phyloP scores from a whole-genome alignment of 2,329 filamentous ascomycete genomes.

The Cercospora sp. region DNA sequence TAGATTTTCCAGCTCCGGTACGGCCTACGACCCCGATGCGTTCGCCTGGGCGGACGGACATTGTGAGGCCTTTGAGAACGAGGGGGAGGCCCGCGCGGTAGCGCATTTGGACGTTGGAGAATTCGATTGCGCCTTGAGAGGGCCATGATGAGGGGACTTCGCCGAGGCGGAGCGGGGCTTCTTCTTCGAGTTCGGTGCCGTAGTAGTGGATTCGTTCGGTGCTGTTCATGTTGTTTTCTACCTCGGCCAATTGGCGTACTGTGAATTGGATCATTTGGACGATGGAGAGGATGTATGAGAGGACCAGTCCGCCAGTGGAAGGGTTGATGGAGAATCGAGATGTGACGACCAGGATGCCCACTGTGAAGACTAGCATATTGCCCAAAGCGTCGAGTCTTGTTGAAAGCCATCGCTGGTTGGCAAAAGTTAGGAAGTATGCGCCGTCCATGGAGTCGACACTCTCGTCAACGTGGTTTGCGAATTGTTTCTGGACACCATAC shows the following conservation, averaged over 20 bases:
- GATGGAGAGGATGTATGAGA: slow-evolving; percentile 90
- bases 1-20: slow-evolving; percentile 79
- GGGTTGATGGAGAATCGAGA: slow-evolving; percentile 83
- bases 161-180: slow-evolving; percentile 75
- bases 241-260: slow-evolving; percentile 87
- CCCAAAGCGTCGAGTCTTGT: slow-evolving; percentile 82
- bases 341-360: slow-evolving; percentile 87
- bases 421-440: slow-evolving; percentile 92
- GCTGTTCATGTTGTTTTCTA: slow-evolving; percentile 97
- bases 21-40: slow-evolving; percentile 79
- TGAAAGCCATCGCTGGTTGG: slow-evolving; percentile 92
- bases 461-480: slow-evolving; percentile 66
- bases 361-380: slow-evolving; percentile 80
- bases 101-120: slow-evolving; percentile 54
- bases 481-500: slow-evolving; percentile 77
- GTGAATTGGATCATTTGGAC: slow-evolving; percentile 97
- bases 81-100: slow-evolving; percentile 52
- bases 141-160: slow-evolving; percentile 79
- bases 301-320: slow-evolving; percentile 80
- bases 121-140: slow-evolving; percentile 69
- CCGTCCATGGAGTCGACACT: slow-evolving; percentile 89
- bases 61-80: slow-evolving; percentile 53
- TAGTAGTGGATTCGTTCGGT: slow-evolving; percentile 92
- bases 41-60: slow-evolving; percentile 74
- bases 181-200: slow-evolving; percentile 80